Base-by-base conservation (phyloP, 306 rosid genomes). In the Casuarina equisetifolia region DNA sequence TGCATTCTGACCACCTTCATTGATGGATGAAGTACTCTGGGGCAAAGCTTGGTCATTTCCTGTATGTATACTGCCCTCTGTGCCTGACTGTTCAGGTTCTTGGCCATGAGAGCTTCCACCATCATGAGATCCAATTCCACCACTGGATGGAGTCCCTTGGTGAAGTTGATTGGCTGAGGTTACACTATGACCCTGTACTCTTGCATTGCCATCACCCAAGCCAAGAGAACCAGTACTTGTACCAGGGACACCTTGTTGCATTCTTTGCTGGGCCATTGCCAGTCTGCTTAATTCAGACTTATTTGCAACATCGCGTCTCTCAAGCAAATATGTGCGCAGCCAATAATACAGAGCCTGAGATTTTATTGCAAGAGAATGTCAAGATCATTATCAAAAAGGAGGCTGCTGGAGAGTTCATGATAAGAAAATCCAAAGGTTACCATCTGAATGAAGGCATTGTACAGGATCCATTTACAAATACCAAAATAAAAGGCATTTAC, bases 291-390 rank as follows among this genome's bases (percentile, higher is more conserved):
- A 83, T 84, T 96, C 99, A 74, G 99, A 91, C 82, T 93, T 96
- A 93, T 89, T 93, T 71, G 97, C 98, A 79, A 92, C 99, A 83
- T 96, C 99, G 35, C 99, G 98, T 1, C 99, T 89, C 76, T 96
- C 99, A 76, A 96, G 91, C 85, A 92, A 90, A 81, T 96, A 96
- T 38, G 99, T 96, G 81, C 99, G 98, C 55, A 96, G 89, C 99
- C 99, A 96, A 83, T 92, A 96, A 86, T 96, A 96, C 50, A 96
- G 84, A 80, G 99, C 99, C 99, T 96, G 85, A 55, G 70, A 79
- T 72, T 88, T 71, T 39, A 74, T 70, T 6, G 20, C 25, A 77
- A 69, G 49, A 78, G 77, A 80, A 78, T 35, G 58, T 69, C 69
- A 72, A 72, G 67, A 82, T 82, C 43, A 83, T 52, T 73, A n/a